These are phyloP conservation scores for Myriosclerotinia curreyana DNA, from an alignment of 2,329 filamentous ascomycete genomes.

Conservation along the genomic window DNA sequence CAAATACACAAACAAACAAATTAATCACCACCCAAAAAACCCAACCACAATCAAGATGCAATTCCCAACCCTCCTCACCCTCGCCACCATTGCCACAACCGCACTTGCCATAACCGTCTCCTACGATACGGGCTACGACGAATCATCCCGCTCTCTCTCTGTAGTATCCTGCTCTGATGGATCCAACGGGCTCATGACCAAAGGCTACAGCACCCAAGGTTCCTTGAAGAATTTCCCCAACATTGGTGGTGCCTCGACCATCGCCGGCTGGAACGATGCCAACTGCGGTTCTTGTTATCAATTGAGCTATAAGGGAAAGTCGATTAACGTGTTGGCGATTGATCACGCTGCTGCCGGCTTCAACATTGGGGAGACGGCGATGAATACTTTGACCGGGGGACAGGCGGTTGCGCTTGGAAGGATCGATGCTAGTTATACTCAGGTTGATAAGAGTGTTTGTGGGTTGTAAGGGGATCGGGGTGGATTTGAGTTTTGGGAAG, in stretches of 20 bases:
- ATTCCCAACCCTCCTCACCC: neutral
- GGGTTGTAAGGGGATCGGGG: constrained; percentile 32
- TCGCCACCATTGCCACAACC: neutral
- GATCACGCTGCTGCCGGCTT: constrained; percentile 51
- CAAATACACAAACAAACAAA: neutral
- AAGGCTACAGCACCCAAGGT: constrained; percentile 50
- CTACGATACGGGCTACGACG: constrained; percentile 71
- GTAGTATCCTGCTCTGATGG: constrained; percentile 66
- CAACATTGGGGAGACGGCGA: constrained; percentile 55
- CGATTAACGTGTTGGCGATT: constrained; percentile 55
- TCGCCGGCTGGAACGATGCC: constrained; percentile 54
- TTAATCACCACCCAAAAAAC: neutral
- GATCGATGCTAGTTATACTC: constrained; percentile 48
- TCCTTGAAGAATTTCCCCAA: constrained; percentile 51
- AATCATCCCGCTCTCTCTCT: constrained; percentile 52
- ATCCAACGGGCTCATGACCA: constrained; percentile 61
- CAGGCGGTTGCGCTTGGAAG: constrained; percentile 51
- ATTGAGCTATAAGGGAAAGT: constrained; percentile 50
- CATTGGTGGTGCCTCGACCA: constrained; percentile 52
- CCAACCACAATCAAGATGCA: neutral
- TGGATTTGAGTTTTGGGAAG: no score
- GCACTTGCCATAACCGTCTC: constrained; percentile 51
- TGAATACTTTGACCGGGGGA: constrained; percentile 55
- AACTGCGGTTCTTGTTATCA: constrained; percentile 59
- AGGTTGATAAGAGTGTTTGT: constrained; percentile 48